These are phyloP conservation scores for Cyberlindnera nakhonratchasimensis DNA, from an alignment of 805 yeast species.

Conservation along the genomic window DNA sequence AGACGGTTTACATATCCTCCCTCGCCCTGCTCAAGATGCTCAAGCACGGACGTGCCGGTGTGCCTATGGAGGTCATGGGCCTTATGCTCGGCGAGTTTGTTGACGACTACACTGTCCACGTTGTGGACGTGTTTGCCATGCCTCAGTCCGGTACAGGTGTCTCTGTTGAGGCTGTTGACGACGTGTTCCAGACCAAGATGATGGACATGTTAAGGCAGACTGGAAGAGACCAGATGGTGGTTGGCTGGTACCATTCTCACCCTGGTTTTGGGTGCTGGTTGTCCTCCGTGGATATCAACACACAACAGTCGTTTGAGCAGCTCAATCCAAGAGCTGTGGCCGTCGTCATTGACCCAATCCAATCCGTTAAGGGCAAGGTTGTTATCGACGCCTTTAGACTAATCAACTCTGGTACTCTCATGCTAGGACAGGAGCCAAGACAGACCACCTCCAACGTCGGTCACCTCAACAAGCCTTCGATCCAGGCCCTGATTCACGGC, in stretches of 20 bases:
- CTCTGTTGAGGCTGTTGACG: conserved; percentile 98
- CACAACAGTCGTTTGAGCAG: conserved; percentile 97
- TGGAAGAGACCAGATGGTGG: conserved; percentile 99
- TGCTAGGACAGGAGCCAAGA: conserved; percentile 97
- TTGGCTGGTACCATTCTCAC: conserved; percentile 99
- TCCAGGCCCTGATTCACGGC: conserved; percentile 96
- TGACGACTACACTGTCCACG: conserved; percentile 95
- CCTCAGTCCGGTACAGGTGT: conserved; percentile 99
- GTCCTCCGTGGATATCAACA: conserved; percentile 94
- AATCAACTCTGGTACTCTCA: conserved; percentile 79
- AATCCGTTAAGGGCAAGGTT: conserved; percentile 97
- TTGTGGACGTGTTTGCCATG: conserved; percentile 98
- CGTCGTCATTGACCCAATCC: conserved; percentile 97
- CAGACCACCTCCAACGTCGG: conserved; percentile 97
- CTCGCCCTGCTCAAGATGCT: conserved; percentile 94
- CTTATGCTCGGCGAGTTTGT: conserved; percentile 97
- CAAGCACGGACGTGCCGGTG: conserved; percentile 94
- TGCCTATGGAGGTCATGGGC: conserved; percentile 92
- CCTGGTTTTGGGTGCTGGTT: conserved; percentile 99
- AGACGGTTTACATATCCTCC: conserved; percentile 94
- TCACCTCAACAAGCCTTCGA: conserved; percentile 90
- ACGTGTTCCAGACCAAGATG: conserved; percentile 97
- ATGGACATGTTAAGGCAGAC: conserved; percentile 99
- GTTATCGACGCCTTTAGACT: conserved; percentile 98
- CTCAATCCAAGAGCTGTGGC: conserved; percentile 95